Evolutionary conservation across 257 asterid species (phyloP).

Genomic region (Plantago major): DNA sequence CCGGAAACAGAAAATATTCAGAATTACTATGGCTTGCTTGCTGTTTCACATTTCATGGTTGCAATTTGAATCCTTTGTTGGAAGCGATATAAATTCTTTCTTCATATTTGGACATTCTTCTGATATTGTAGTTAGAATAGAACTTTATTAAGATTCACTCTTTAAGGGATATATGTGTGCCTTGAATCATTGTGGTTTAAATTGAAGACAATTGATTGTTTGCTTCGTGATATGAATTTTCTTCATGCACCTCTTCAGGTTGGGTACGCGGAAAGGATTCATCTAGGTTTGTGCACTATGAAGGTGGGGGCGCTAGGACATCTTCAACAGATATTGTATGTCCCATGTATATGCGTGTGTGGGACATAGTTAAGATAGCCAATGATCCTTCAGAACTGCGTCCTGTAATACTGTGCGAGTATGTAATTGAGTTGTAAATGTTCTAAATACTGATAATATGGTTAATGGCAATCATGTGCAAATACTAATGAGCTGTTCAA

Average conservation of each 20-base stretch:
- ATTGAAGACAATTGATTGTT: background rate
- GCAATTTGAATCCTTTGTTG: no score
- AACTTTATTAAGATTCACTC: no score
- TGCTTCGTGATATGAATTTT: constrained; percentile 6
- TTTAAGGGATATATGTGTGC: background rate
- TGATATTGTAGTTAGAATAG: no score
- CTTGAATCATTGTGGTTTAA: background rate
- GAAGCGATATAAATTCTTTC: no score
- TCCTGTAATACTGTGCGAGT: constrained; percentile 97
- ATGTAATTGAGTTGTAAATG: constrained; percentile 32
- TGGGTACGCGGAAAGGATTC: constrained; percentile 89
- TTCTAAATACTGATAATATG: constrained; percentile 6
- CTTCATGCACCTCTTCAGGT: constrained; percentile 40
- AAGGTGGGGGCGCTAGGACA: constrained; percentile 94
- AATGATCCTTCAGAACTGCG: constrained; percentile 82
- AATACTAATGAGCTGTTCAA: constrained; percentile 20
- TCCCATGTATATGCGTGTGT: constrained; percentile 96
- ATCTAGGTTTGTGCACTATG: constrained; percentile 83
- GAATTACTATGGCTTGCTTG: no score
- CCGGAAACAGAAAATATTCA: no score
- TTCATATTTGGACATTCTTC: no score
- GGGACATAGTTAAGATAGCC: constrained; percentile 84
- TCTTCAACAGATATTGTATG: constrained; percentile 94
- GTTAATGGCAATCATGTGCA: constrained; percentile 9
- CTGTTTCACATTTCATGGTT: no score